Percentiles rank a stretch among this genome's conserved stretches.
Conservation (phyloP, 2,329 filamentous ascomycete genomes). For the Alternaria panax region DNA sequence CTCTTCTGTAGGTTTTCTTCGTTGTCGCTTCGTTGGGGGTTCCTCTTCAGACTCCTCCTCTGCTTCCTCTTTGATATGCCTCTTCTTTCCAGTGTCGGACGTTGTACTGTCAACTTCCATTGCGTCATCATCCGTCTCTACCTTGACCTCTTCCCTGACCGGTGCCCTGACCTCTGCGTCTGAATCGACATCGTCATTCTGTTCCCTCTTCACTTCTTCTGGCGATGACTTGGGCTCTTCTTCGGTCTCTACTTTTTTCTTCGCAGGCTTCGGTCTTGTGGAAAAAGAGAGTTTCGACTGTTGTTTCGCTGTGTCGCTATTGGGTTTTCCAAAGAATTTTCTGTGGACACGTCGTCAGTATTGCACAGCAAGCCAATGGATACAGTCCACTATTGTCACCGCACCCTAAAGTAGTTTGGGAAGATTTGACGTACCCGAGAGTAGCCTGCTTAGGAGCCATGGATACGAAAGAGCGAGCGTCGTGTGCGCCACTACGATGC, state of each 20-base stretch:
- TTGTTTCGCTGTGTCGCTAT: constrained; percentile 68
- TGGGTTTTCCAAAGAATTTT: constrained; percentile 80
- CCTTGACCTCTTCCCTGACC: constrained; percentile 29
- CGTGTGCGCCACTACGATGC: constrained; percentile 14
- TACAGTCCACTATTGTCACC: constrained; percentile 30
- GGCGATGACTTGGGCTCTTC: constrained; percentile 31
- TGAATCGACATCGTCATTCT: constrained; percentile 24
- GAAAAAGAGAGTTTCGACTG: constrained; percentile 83
- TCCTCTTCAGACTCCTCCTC: constrained; percentile 47
- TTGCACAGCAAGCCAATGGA: background rate
- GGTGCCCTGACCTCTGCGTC: constrained; percentile 28
- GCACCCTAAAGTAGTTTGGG: constrained; percentile 78
- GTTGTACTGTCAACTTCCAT: constrained; percentile 39
- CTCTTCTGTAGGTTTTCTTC: constrained; percentile 39
- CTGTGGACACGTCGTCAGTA: constrained; percentile 57
- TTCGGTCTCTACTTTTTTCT: constrained; percentile 28
- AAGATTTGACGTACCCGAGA: constrained; percentile 82
- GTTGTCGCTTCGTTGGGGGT: constrained; percentile 46
- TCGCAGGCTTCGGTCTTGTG: constrained; percentile 58
- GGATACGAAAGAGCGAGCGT: constrained; percentile 21
- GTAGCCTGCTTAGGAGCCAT: constrained; percentile 76
- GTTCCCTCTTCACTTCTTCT: constrained; percentile 25
- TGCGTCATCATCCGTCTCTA: constrained; percentile 25
- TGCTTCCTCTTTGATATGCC: constrained; percentile 39
- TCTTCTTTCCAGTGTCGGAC: constrained; percentile 41